These are phyloP conservation scores for Cylindrotheca fusiformis DNA, from an alignment of 108 stramenopile genomes.

Conservation along the genomic window DNA sequence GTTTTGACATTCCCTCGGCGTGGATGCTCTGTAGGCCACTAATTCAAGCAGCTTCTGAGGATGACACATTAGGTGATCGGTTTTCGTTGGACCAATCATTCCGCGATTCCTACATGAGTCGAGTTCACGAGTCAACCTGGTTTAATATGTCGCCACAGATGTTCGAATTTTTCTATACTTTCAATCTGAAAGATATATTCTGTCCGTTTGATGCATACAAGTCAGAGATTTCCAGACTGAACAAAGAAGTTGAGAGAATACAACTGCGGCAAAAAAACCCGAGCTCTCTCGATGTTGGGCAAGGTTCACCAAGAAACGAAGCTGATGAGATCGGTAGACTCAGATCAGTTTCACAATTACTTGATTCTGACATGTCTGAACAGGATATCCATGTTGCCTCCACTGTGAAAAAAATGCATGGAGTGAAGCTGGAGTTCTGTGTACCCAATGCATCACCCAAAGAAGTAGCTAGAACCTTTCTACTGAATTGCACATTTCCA, in stretches of 20 bases:
- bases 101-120: constrained; percentile 14
- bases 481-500: constrained; percentile 75
- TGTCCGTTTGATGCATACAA: constrained; percentile 68
- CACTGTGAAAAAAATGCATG: constrained; percentile 40
- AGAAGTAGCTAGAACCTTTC: constrained; percentile 45
- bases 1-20: constrained; percentile 52
- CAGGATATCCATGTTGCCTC: constrained; percentile 63
- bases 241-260: constrained; percentile 66
- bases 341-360: constrained; percentile 35
- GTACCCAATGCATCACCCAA: constrained; percentile 10
- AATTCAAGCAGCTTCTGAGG: constrained; percentile 4
- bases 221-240: constrained; percentile 58
- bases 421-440: constrained; percentile 43
- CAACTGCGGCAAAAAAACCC: constrained; percentile 38
- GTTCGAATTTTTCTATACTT: constrained; percentile 72
- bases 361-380: constrained; percentile 51
- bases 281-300: constrained; percentile 27
- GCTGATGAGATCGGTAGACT: constrained; percentile 47
- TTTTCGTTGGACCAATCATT: constrained; percentile 4
- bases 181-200: constrained; percentile 67
- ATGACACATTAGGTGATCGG: not conserved
- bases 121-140: constrained; percentile 40
- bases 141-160: constrained; percentile 46
- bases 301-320: constrained; percentile 31
- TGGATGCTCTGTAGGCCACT: constrained; percentile 78